Conservation (phyloP, 495 filamentous ascomycete genomes). For the Trichoderma asperelloides region DNA sequence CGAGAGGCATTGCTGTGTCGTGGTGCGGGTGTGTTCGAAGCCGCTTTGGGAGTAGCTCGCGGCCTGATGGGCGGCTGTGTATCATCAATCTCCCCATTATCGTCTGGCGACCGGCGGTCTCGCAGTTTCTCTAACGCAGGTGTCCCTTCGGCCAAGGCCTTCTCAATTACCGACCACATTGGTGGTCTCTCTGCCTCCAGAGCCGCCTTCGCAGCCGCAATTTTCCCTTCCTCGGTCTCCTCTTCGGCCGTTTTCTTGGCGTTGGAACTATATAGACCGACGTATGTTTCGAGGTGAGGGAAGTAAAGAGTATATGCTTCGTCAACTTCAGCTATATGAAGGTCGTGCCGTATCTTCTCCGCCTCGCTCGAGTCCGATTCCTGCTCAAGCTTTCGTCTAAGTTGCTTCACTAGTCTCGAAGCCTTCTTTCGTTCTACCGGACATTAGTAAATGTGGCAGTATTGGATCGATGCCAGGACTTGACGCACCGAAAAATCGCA, state of each 20-base stretch:
- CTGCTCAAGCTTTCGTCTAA: conserved; percentile 46
- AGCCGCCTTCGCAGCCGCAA: conserved; percentile 23
- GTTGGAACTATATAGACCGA: conserved; percentile 53
- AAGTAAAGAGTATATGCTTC: conserved; percentile 79
- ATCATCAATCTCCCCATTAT: neutral
- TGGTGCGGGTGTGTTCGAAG: neutral
- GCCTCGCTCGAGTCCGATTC: conserved; percentile 39
- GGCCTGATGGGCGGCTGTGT: conserved; percentile 1
- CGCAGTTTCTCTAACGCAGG: conserved; percentile 42
- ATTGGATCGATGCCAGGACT: neutral
- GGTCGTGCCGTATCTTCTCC: conserved; percentile 40
- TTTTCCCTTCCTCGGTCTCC: conserved; percentile 22
- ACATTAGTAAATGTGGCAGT: neutral
- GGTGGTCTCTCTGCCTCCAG: conserved; percentile 38
- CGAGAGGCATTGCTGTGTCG: neutral
- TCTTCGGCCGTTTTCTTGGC: conserved; percentile 30
- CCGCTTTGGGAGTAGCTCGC: neutral
- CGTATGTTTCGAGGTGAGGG: conserved; percentile 71
- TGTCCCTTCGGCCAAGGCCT: conserved; percentile 54
- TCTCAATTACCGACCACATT: conserved; percentile 63
- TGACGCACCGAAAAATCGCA: conserved; percentile 74
- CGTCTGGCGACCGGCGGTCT: conserved; percentile 28
- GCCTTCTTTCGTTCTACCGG: conserved; percentile 75
- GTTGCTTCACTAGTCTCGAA: conserved; percentile 54
- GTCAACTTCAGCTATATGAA: conserved; percentile 69